A percentile compares a stretch with the other conserved stretches of the same genome.
Evolutionary conservation across 352 stramenopile genomes (phyloP).

Genomic region (Detonula confervacea): DNA sequence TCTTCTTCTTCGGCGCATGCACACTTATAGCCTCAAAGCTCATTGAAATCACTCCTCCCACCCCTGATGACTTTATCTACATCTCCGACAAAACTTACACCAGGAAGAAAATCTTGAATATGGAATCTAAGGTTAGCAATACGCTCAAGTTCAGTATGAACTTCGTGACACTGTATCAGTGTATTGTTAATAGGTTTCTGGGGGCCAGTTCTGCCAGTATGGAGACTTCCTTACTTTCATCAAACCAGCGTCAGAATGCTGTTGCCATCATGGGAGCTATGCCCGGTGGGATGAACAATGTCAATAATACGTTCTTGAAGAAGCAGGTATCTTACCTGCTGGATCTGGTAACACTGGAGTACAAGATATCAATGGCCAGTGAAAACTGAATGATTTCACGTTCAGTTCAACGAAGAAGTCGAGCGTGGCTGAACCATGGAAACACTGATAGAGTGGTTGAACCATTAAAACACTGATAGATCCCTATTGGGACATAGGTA

Average conservation of each 20-base stretch:
- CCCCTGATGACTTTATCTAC: conserved; percentile 83
- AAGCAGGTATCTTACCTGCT: conserved; percentile 80
- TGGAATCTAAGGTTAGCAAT: conserved; percentile 81
- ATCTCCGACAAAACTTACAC: conserved; percentile 87
- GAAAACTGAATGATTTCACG: no score
- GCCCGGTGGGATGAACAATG: conserved; percentile 14
- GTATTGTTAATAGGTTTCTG: conserved; percentile 77
- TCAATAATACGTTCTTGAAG: conserved; percentile 25
- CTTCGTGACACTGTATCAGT: conserved; percentile 76
- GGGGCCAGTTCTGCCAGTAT: conserved; percentile 63
- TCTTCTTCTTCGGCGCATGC: conserved; percentile 64
- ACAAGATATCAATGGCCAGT: no score
- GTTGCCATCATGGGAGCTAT: neutral
- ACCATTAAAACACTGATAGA: no score
- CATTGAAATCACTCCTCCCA: conserved; percentile 78
- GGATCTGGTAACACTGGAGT: conserved; percentile 71
- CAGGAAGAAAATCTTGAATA: conserved; percentile 74
- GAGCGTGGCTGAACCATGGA: no score
- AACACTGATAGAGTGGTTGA: no score
- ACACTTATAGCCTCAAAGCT: conserved; percentile 87
- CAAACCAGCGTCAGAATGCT: neutral
- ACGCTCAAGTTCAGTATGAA: conserved; percentile 79
- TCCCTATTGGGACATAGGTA: no score
- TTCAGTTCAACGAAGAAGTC: no score
- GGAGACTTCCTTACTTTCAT: conserved; percentile 30